phyloP scores from a whole-genome alignment of 2,329 filamentous ascomycete genomes.

The Gaeumannomyces sp. region DNA sequence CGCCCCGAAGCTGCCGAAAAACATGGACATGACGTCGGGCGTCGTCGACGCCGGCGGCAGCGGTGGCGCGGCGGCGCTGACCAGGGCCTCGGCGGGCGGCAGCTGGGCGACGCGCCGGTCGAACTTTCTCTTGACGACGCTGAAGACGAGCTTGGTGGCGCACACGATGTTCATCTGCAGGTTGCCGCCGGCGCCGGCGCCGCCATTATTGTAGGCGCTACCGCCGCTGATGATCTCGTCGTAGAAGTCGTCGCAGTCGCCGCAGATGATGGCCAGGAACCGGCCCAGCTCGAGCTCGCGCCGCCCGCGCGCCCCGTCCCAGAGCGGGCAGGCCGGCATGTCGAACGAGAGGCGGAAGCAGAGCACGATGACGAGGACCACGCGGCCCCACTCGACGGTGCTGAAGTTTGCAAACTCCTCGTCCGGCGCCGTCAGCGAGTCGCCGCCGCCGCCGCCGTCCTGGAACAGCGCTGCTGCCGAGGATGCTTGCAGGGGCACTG shows the following conservation, averaged over 20 bases:
- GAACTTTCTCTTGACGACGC: constrained; percentile 40
- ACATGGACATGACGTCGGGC: background rate
- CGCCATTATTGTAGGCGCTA: constrained; percentile 13
- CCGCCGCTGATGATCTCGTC: background rate
- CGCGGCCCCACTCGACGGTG: constrained; percentile 35
- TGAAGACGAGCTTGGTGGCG: constrained; percentile 40
- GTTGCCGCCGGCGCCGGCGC: constrained; percentile 13
- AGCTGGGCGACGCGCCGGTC: constrained; percentile 31
- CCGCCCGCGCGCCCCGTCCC: constrained; percentile 33
- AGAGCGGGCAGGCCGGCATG: constrained; percentile 28
- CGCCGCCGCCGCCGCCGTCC: background rate
- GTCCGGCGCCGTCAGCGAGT: background rate
- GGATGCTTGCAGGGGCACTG: background rate
- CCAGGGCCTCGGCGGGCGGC: constrained; percentile 14
- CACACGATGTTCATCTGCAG: constrained; percentile 33
- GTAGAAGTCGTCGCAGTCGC: constrained; percentile 4
- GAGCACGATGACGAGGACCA: constrained; percentile 36
- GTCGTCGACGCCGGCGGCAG: background rate
- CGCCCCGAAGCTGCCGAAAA: background rate
- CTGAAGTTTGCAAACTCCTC: constrained; percentile 30
- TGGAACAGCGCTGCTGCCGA: background rate
- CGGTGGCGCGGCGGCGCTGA: background rate
- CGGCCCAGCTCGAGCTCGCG: constrained; percentile 31
- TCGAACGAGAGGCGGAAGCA: constrained; percentile 42
- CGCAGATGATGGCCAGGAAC: constrained; percentile 32